These are phyloP conservation scores for Wickerhamomyces sydowiorum DNA, from an alignment of 805 yeast species.

Conservation along the genomic window DNA sequence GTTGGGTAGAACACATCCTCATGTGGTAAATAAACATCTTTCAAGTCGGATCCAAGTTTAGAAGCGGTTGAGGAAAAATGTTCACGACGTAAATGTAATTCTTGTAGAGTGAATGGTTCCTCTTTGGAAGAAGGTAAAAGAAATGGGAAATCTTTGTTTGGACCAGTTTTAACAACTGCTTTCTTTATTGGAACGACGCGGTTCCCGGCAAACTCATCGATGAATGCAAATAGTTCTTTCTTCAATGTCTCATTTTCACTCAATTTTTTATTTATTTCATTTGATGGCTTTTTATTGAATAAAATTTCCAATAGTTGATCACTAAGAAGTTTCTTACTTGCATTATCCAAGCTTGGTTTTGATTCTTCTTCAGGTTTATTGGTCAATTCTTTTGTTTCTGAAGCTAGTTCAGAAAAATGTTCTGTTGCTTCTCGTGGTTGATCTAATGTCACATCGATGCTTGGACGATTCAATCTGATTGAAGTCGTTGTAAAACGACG, in stretches of 20 bases:
- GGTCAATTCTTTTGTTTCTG: neutral
- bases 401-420: neutral
- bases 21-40: slow-evolving; percentile 64
- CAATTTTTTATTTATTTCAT: neutral
- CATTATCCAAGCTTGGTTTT: neutral
- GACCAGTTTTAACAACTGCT: slow-evolving; percentile 4
- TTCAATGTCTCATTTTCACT: neutral
- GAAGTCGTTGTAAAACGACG: neutral
- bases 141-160: slow-evolving; percentile 43
- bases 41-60: slow-evolving; percentile 55
- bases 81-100: slow-evolving; percentile 67
- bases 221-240: neutral
- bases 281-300: neutral
- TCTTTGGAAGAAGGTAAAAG: slow-evolving; percentile 54
- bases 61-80: slow-evolving; percentile 53
- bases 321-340: neutral
- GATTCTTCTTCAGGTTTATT: neutral
- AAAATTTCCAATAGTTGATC: neutral
- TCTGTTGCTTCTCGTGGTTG: neutral
- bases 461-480: neutral
- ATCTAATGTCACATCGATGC: no score
- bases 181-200: slow-evolving; percentile 1
- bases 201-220: neutral
- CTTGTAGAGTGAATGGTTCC: slow-evolving; percentile 72
- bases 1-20: slow-evolving; percentile 58